Evolutionary conservation across 2,329 filamentous ascomycete species (phyloP).

Genomic region (Aureobasidium zeae): DNA sequence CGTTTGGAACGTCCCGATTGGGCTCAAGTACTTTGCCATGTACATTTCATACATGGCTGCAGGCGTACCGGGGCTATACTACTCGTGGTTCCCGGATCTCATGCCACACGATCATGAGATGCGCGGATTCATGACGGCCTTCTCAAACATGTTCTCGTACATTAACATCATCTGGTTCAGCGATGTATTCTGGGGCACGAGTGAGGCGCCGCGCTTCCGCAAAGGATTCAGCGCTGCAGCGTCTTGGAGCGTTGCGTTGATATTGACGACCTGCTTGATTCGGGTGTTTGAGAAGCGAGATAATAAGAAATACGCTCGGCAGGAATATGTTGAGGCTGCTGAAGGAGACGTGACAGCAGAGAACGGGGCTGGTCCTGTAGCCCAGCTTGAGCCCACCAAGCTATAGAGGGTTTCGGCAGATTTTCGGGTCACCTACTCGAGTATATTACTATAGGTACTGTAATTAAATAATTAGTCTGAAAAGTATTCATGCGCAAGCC

Average conservation of each 20-base stretch:
- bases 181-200: slow-evolving; percentile 42
- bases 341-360: no score
- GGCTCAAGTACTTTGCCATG: slow-evolving; percentile 47
- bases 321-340: no score
- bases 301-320: background rate
- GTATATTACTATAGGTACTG: no score
- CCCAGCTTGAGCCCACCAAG: no score
- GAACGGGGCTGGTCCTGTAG: no score
- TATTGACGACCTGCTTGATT: slow-evolving; percentile 8
- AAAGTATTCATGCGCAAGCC: no score
- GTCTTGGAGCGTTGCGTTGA: slow-evolving; percentile 19
- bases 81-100: slow-evolving; percentile 22
- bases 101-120: slow-evolving; percentile 44
- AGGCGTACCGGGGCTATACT: slow-evolving; percentile 46
- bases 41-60: slow-evolving; percentile 41
- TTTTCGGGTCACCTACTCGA: no score
- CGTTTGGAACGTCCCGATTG: slow-evolving; percentile 48
- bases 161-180: slow-evolving; percentile 47
- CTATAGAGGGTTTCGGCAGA: no score
- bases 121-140: slow-evolving; percentile 36
- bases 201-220: slow-evolving; percentile 35
- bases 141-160: slow-evolving; percentile 14
- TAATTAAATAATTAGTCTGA: no score
- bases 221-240: slow-evolving; percentile 37
- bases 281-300: slow-evolving; percentile 4